phyloP scores from a whole-genome alignment of 2,329 filamentous ascomycete genomes.

The Cryphonectria parasitica region DNA sequence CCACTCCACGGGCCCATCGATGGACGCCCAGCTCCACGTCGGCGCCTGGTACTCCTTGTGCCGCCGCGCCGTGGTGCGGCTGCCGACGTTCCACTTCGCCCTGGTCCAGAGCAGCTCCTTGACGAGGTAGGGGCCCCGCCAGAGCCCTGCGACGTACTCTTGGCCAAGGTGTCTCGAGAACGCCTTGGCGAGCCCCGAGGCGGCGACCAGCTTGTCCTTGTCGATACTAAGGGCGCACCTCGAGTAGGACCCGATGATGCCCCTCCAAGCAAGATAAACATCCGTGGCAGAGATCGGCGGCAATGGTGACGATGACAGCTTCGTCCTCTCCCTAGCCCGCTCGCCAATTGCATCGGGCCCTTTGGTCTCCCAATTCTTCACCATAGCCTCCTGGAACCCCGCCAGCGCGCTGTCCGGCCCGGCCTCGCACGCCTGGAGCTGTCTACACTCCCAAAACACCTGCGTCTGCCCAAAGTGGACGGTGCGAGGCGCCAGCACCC shows the following conservation, averaged over 20 bases:
- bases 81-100: not conserved
- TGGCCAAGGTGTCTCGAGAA: slow-evolving; percentile 11
- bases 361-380: slow-evolving; percentile 9
- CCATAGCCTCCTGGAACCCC: not conserved
- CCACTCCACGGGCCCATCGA: slow-evolving; percentile 16
- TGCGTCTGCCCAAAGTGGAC: slow-evolving; percentile 12
- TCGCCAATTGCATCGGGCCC: not conserved
- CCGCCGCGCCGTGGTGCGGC: slow-evolving; percentile 1
- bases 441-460: slow-evolving; percentile 14
- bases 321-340: not conserved
- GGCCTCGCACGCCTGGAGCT: slow-evolving; percentile 12
- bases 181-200: slow-evolving; percentile 21
- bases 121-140: slow-evolving; percentile 3
- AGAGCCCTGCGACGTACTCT: slow-evolving; percentile 14
- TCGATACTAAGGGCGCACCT: not conserved
- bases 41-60: slow-evolving; percentile 20
- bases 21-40: slow-evolving; percentile 26
- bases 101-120: slow-evolving; percentile 13
- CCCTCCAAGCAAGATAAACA: not conserved
- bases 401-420: slow-evolving; percentile 6
- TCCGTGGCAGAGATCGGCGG: not conserved
- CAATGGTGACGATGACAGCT: not conserved
- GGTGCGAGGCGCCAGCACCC: slow-evolving; percentile 8
- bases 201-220: slow-evolving; percentile 25
- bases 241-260: slow-evolving; percentile 2